Base-by-base conservation (phyloP, 2,329 filamentous ascomycete genomes). In the Neofusicoccum kwambonambiense region DNA sequence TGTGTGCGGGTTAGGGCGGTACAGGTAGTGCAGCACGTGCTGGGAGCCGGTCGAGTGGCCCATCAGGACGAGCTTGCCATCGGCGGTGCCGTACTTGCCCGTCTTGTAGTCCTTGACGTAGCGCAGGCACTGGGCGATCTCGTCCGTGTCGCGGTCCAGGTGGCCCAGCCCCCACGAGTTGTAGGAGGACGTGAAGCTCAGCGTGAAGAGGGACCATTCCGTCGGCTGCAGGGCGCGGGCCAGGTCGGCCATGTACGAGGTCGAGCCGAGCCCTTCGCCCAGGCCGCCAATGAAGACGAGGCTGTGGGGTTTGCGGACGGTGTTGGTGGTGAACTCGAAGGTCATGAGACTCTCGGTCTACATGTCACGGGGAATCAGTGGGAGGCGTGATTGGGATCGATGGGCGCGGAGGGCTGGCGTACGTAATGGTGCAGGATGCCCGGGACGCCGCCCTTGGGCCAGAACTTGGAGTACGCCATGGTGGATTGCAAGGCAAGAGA, bases 301-400 rank as follows among this genome's bases (percentile, higher is more conserved):
- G 45, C 64, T 69, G 60, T 73, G 66, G 17, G 70, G 70, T 49
- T 71, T 71, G 61, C 67, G 70, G 35, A 66, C 51, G 31, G 65
- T 66, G 49, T 62, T 68, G 22, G 74, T 71, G 6, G 75, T 75
- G 64, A 78, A 79, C 66, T 80, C 78, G 66, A 79, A 80, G 69
- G 70, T 69, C 13, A 77, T 73, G 19, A 79, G 73, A 3, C 71
- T 75, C 65, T 79, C 78, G 15, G 77, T 77, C 77, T 79, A 67
- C 27, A 37, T 8, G 65, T 70, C 5, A 11, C 31, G 13, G 37
- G 2, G 35, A 34, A 19, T n/a, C n/a, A n/a, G n/a, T n/a, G n/a
- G n/a, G n/a, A n/a, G n/a, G n/a, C n/a, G n/a, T n/a, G n/a, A n/a
- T n/a, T n/a, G n/a, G n/a, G n/a, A n/a, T n/a, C n/a, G n/a, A n/a